These are phyloP conservation scores for Pisolithus microcarpus DNA, from an alignment of 768 basidiomycete genomes.

Conservation along the genomic window DNA sequence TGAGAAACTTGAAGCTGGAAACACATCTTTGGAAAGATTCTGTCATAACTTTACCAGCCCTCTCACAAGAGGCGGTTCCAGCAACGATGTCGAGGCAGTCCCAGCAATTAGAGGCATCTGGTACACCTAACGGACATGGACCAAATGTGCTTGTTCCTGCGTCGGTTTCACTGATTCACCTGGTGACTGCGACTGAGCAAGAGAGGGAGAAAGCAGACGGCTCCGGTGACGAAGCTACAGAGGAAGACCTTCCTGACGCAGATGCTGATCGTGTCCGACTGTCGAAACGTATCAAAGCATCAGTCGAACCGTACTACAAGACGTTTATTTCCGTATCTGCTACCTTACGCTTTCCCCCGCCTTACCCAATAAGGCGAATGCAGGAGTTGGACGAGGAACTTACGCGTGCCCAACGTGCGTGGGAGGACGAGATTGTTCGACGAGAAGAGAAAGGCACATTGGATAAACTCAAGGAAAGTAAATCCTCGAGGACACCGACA, in stretches of 20 bases:
- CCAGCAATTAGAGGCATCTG: conserved; percentile 20
- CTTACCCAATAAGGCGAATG: conserved; percentile 83
- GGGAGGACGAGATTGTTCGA: conserved; percentile 82
- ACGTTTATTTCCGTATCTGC: conserved; percentile 94
- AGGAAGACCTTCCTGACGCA: conserved; percentile 54
- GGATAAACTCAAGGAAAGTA: conserved; percentile 14
- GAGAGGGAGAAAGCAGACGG: conserved; percentile 9
- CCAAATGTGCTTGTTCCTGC: conserved; percentile 10
- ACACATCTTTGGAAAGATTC: conserved; percentile 91
- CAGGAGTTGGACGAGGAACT: conserved; percentile 79
- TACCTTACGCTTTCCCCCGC: conserved; percentile 86
- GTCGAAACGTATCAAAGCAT: conserved; percentile 70
- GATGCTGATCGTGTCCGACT: conserved; percentile 65
- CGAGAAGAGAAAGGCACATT: conserved; percentile 56
- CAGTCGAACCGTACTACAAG: conserved; percentile 74
- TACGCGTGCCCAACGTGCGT: conserved; percentile 58
- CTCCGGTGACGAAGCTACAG: conserved; percentile 24
- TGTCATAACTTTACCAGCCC: conserved; percentile 64
- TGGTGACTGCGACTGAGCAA: conserved; percentile 14
- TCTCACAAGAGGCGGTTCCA: conserved; percentile 62
- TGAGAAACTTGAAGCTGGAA: conserved; percentile 90
- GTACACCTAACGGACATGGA: conserved; percentile 12
- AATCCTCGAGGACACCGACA: conserved; percentile 22
- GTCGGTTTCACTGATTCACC: conserved; percentile 20
- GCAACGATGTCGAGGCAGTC: conserved; percentile 18